These are phyloP conservation scores for Globisporangium abappressorium DNA, from an alignment of 352 stramenopile genomes.

Conservation along the genomic window DNA sequence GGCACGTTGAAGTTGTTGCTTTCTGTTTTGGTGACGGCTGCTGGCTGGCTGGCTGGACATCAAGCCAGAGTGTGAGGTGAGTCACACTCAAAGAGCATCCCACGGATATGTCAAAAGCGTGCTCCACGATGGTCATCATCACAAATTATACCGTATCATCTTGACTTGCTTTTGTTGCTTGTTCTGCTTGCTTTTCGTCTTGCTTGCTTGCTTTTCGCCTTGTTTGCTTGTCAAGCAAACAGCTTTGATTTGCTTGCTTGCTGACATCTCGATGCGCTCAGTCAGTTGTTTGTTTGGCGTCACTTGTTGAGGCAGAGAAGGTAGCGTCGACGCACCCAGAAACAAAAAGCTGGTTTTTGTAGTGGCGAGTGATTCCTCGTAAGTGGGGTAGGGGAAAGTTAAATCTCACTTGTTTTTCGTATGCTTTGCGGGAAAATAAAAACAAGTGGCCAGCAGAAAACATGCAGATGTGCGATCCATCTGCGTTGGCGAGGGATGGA, in stretches of 20 bases:
- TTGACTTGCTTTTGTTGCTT: neutral
- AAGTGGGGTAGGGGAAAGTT: neutral
- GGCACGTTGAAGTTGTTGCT: neutral
- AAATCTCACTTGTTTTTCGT: neutral
- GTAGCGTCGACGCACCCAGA: neutral
- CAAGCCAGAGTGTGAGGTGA: neutral
- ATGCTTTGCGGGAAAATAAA: neutral
- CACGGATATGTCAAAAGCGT: neutral
- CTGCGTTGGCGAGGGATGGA: neutral
- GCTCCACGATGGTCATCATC: neutral
- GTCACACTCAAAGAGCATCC: neutral
- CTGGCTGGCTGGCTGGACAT: neutral
- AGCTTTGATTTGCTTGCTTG: neutral
- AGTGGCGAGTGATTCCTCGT: neutral
- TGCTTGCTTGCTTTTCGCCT: neutral
- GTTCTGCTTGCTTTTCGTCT: neutral
- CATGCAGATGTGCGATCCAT: conserved; percentile 3
- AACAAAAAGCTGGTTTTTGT: neutral
- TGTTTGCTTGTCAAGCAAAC: neutral
- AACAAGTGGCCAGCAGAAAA: conserved; percentile 7
- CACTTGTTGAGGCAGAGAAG: conserved; percentile 4
- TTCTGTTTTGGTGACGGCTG: neutral
- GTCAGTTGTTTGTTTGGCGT: neutral
- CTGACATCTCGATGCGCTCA: neutral
- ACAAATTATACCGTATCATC: neutral